phyloP scores from a whole-genome alignment of 2,329 filamentous ascomycete species.

The Fusarium compactum region DNA sequence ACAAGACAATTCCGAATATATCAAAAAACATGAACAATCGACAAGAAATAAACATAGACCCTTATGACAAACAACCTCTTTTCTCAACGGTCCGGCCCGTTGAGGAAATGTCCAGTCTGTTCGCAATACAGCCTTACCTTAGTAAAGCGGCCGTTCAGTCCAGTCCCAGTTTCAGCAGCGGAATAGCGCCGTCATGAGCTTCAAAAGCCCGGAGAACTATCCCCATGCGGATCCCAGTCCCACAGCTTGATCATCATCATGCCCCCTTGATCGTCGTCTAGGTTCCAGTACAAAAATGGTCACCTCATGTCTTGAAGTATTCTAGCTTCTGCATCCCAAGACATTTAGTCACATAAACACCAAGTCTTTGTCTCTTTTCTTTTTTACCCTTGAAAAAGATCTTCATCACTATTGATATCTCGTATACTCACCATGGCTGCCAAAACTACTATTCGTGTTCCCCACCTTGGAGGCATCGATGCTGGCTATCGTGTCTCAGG shows the following conservation, averaged over 20 bases:
- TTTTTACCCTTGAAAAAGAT: background rate
- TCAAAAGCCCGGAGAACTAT: slow-evolving; percentile 15
- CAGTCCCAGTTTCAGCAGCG: background rate
- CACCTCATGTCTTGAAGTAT: background rate
- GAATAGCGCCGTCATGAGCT: slow-evolving; percentile 22
- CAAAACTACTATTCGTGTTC: slow-evolving; percentile 58
- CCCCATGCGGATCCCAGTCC: slow-evolving; percentile 16
- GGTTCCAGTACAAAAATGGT: background rate
- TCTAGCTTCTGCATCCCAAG: background rate
- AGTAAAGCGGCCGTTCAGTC: background rate
- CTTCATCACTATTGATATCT: background rate
- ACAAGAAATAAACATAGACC: too few species aligned
- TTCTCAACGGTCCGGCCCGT: slow-evolving; percentile 34
- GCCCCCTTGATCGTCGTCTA: slow-evolving; percentile 28
- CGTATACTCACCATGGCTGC: slow-evolving; percentile 50
- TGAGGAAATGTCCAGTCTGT: background rate
- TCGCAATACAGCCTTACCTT: background rate
- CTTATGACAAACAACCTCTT: background rate
- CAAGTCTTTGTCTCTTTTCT: background rate
- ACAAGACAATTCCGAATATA: background rate
- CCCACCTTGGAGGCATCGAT: slow-evolving; percentile 61
- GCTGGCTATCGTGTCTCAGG: slow-evolving; percentile 60
- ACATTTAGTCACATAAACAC: background rate
- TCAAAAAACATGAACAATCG: too few species aligned
- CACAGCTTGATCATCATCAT: background rate